Evolutionary conservation across 352 stramenopile genomes (phyloP), one percentile per base, ranked within the genome.

Genomic region (Pythium aphanidermatum): DNA sequence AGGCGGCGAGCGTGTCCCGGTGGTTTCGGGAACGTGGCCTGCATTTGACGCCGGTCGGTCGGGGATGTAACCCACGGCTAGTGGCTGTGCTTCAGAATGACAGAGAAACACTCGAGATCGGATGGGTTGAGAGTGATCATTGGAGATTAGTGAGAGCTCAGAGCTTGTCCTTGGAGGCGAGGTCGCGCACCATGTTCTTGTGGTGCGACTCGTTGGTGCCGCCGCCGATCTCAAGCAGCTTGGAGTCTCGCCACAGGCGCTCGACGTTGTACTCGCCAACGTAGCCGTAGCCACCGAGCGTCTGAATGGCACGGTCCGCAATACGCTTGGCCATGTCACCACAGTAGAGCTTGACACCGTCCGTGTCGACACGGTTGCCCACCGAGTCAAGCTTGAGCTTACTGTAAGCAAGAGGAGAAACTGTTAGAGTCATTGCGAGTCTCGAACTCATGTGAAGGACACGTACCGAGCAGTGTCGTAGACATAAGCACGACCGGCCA

Each of bases 151-250:
- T n/a, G n/a, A n/a, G n/a, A n/a, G 54, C 19, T 71, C 65, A 83
- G 29, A 77, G 46, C 33, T 58, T 49, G 27, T 64, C 39, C 42
- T 65, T 65, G 19, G 41, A 46, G 19, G 68, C 66, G 36, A 93
- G 66, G 58, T 93, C 78, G 35, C 79, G 78, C 50, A 84, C 84
- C 91, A 99, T 99, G 66, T 99, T 99, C 70, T 99, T 99, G 68
- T 99, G 93, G 62, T 99, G 96, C 36, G 91, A 97, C 70, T 99
- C 96, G 56, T 98, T 98, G 19, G 96, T 99, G 42, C 97, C 97
- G 42, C 96, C 97, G 36, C 97, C 97, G 63, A 99, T 99, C 75
- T 99, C 97, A n/a, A 99, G 69, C 41, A 99, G 65, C 70, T 99
- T 99, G 11, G 96, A 90, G 86, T 99, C 97, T 47, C 96, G 82